Base-by-base conservation (phyloP, 805 yeast genomes). In the Lipomyces starkeyi region DNA sequence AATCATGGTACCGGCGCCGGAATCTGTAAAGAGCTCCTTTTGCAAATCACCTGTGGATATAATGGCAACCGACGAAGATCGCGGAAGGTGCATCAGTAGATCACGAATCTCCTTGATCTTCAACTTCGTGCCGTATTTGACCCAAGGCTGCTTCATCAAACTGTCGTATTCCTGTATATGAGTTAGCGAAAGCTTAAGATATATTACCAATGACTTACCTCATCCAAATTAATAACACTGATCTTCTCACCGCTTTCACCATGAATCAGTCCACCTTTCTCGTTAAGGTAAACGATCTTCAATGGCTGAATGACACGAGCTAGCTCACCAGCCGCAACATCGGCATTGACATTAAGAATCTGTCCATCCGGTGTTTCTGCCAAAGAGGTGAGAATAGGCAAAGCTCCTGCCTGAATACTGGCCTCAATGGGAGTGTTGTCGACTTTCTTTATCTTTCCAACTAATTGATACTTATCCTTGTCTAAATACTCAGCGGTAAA, bases 351-450 rank as follows among this genome's bases (percentile, higher is more conserved):
- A 75, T 95, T 95, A 78, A 95, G 85, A 79, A 95, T 90, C 83
- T 95, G 99, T 43, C 99, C 99, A 1, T 95, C 91, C 20, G 95
- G 86, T 22, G 98, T 95, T 81, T 95, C 99, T 8, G 99, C 99
- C 74, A 95, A 82, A 1, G 98, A 94, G 0, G 99, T 95, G 77
- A 95, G 85, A 73, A 95, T 93, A 35, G 99, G 99, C 76, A 95
- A 84, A 64, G 97, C 97, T 63, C 99, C 99, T 8, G 97, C 97
- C 73, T 88, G 89, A 73, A 95, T 95, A 7, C 97, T 88, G 1
- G 98, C 96, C 79, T 94, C 98, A 66, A 94, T 89, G 56, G 97
- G 90, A 4, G 90, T 87, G 78, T 92, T 94, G 81, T 91, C 90
- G 52, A 95, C 98, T 58, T 89, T 85, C 62, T 86, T 87, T 78